These are phyloP conservation scores for Phlebopus sp. DNA, from an alignment of 1,284 basidiomycete genomes.

Conservation along the genomic window DNA sequence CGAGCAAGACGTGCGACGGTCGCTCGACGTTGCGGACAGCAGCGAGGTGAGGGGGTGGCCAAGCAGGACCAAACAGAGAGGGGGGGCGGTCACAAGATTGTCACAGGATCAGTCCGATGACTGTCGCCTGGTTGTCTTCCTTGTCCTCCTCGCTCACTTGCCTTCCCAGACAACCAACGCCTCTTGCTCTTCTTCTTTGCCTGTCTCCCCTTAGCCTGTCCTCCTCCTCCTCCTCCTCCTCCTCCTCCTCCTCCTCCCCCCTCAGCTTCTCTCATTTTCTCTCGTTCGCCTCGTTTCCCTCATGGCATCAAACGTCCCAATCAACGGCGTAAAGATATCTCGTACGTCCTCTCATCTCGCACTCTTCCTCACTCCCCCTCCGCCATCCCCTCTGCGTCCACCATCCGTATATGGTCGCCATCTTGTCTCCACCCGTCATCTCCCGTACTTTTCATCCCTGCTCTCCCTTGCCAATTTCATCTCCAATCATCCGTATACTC, in stretches of 20 bases:
- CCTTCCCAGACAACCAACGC: slow-evolving; percentile 8
- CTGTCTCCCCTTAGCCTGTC: neutral
- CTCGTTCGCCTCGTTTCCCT: slow-evolving; percentile 11
- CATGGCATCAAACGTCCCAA: slow-evolving; percentile 78
- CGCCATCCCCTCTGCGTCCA: slow-evolving; percentile 16
- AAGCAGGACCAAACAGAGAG: neutral
- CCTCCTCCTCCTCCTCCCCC: neutral
- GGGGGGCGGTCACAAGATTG: slow-evolving; percentile 23
- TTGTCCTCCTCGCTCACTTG: slow-evolving; percentile 23
- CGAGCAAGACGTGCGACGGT: too few relatives aligned
- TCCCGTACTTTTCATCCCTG: slow-evolving; percentile 15
- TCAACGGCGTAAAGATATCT: slow-evolving; percentile 89
- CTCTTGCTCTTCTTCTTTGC: neutral
- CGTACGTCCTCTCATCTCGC: slow-evolving; percentile 53
- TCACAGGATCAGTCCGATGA: slow-evolving; percentile 32
- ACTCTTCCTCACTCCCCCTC: slow-evolving; percentile 16
- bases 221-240: neutral
- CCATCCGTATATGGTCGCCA: slow-evolving; percentile 35
- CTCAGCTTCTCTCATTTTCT: slow-evolving; percentile 2
- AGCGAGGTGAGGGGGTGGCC: too few relatives aligned
- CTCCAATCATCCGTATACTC: slow-evolving; percentile 26
- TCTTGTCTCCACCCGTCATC: slow-evolving; percentile 22
- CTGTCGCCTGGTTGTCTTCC: slow-evolving; percentile 22
- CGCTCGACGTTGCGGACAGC: too few relatives aligned
- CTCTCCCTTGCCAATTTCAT: slow-evolving; percentile 8